phyloP scores from a whole-genome alignment of 2,329 filamentous ascomycete species.

The Pyrenophora teres region DNA sequence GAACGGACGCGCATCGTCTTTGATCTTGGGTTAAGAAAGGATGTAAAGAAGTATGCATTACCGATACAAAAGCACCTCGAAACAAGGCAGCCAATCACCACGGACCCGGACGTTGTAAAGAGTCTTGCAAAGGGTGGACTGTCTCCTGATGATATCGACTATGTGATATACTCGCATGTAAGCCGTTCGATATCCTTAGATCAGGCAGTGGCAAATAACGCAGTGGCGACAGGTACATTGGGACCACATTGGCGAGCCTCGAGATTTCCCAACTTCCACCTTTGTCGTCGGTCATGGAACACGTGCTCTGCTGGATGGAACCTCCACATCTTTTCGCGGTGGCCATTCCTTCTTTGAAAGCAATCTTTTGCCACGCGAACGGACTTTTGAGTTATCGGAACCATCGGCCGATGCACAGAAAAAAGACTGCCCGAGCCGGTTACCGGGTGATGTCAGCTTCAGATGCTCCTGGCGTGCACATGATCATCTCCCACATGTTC shows the following conservation, averaged over 20 bases:
- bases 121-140: conserved; percentile 47
- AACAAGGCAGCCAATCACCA: conserved; percentile 52
- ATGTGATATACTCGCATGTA: conserved; percentile 50
- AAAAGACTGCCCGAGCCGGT: not conserved
- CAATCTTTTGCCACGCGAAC: conserved; percentile 50
- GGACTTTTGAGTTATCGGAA: conserved; percentile 52
- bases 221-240: conserved; percentile 44
- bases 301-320: conserved; percentile 27
- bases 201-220: not conserved
- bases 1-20: conserved; percentile 54
- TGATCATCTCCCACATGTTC: conserved; percentile 50
- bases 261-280: conserved; percentile 43
- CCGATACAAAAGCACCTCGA: conserved; percentile 55
- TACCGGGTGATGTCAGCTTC: conserved; percentile 16
- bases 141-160: conserved; percentile 47
- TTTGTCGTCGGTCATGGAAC: conserved; percentile 49
- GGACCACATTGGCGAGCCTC: conserved; percentile 51
- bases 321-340: conserved; percentile 27
- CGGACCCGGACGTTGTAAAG: conserved; percentile 47
- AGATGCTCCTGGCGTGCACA: conserved; percentile 50
- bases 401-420: conserved; percentile 26
- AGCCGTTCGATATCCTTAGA: conserved; percentile 11
- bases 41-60: conserved; percentile 52
- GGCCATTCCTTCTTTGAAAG: conserved; percentile 51
- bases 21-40: conserved; percentile 59